phyloP scores from a whole-genome alignment of 148 eudicot species.

The Rhododendron henanense region DNA sequence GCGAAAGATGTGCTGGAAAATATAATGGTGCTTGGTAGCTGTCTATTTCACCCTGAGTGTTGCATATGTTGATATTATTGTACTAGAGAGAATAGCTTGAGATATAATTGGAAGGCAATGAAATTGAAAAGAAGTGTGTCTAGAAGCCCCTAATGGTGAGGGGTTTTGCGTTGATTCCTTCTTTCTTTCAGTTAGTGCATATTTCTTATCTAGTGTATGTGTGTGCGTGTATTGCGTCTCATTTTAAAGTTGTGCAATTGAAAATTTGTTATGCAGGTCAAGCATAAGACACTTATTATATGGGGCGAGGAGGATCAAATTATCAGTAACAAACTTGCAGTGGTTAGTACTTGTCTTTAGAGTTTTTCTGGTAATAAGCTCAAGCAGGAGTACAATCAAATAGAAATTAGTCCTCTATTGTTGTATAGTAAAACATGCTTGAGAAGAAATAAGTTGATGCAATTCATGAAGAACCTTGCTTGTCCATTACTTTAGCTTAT shows the following conservation, averaged over 20 bases:
- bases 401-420: not conserved
- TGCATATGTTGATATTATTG: not conserved
- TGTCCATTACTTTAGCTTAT: not conserved
- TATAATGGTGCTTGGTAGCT: not conserved
- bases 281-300: slow-evolving; percentile 61
- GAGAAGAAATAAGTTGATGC: not conserved
- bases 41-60: not conserved
- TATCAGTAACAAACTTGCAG: slow-evolving; percentile 67
- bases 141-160: not conserved
- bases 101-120: not conserved
- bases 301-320: slow-evolving; percentile 94
- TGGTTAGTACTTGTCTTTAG: slow-evolving; percentile 43
- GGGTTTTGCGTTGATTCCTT: not conserved
- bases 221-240: not conserved
- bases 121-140: not conserved
- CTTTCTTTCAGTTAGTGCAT: not conserved
- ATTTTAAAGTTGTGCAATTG: not conserved
- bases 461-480: not conserved
- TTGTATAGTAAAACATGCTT: not conserved
- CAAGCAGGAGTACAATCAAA: not conserved
- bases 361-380: not conserved
- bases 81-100: not conserved
- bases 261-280: slow-evolving; percentile 46
- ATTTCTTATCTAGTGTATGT: not conserved
- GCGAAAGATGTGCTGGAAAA: not conserved